A percentile compares a stretch with the other conserved stretches of the same genome.
These are phyloP conservation scores for Coffea canephora DNA, from an alignment of 257 asterid species.

Conservation along the genomic window DNA sequence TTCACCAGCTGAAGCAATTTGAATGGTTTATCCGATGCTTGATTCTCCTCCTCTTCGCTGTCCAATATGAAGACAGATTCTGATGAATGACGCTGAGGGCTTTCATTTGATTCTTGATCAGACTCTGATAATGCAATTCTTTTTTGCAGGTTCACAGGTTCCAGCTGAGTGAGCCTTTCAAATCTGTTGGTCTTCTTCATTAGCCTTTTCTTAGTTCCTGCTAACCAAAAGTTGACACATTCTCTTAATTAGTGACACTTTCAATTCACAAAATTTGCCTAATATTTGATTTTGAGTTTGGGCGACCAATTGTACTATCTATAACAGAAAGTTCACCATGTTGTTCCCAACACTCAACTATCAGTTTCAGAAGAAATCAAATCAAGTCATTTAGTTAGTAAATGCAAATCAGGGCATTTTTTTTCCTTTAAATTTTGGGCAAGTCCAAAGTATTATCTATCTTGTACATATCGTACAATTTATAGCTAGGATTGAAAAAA, in stretches of 20 bases:
- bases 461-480: too few species aligned
- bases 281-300: neutral
- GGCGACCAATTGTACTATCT: neutral
- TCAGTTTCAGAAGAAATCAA: neutral
- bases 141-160: conserved; percentile 51
- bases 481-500: too few species aligned
- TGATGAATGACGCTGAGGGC: conserved; percentile 22
- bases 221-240: neutral
- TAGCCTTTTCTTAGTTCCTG: conserved; percentile 62
- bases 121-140: conserved; percentile 45
- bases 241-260: neutral
- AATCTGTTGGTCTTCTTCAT: conserved; percentile 55
- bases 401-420: neutral
- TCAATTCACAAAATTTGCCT: neutral
- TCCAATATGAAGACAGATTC: conserved; percentile 19
- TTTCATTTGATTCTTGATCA: conserved; percentile 37
- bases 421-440: too few species aligned
- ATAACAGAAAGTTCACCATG: neutral
- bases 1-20: conserved; percentile 39
- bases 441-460: too few species aligned
- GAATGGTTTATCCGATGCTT: conserved; percentile 26
- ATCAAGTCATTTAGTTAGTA: neutral
- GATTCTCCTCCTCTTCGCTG: conserved; percentile 22
- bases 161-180: conserved; percentile 60
- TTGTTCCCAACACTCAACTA: neutral